Evolutionary conservation across 139 green algal species (phyloP).

Genomic region (Pycnococcus provasolii): DNA sequence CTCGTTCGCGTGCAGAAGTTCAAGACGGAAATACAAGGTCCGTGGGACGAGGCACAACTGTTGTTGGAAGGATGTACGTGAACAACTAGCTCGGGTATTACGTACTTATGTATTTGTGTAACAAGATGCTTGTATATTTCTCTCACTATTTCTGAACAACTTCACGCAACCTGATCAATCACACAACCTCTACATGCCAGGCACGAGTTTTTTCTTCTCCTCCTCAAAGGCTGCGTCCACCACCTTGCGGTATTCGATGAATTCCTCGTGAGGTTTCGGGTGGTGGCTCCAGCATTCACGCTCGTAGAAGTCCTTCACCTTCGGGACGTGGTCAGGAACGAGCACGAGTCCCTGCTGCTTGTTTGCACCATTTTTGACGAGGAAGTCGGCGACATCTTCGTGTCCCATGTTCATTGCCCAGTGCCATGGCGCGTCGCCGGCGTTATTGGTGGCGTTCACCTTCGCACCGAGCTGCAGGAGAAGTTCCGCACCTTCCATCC

Average conservation of each 20-base stretch:
- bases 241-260: constrained; percentile 15
- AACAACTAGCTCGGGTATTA: too few species aligned
- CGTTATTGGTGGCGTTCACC: constrained; percentile 84
- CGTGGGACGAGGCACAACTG: constrained; percentile 32
- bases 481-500: constrained; percentile 66
- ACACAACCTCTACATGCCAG: neutral
- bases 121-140: too few species aligned
- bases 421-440: constrained; percentile 74
- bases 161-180: too few species aligned
- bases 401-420: constrained; percentile 71
- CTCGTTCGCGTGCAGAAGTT: constrained; percentile 77
- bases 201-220: constrained; percentile 23
- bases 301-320: constrained; percentile 59
- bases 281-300: constrained; percentile 7
- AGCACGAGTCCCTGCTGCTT: constrained; percentile 67
- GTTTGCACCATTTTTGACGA: constrained; percentile 66
- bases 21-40: constrained; percentile 65
- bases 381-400: constrained; percentile 49
- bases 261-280: constrained; percentile 17
- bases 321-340: constrained; percentile 85
- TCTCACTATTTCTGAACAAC: too few species aligned
- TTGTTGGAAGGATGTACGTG: neutral
- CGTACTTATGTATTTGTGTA: too few species aligned
- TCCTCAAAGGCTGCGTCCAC: constrained; percentile 14
- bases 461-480: constrained; percentile 76